Evolutionary conservation across 1,284 basidiomycete genomes (phyloP).

Genomic region (Schizophyllum commune): DNA sequence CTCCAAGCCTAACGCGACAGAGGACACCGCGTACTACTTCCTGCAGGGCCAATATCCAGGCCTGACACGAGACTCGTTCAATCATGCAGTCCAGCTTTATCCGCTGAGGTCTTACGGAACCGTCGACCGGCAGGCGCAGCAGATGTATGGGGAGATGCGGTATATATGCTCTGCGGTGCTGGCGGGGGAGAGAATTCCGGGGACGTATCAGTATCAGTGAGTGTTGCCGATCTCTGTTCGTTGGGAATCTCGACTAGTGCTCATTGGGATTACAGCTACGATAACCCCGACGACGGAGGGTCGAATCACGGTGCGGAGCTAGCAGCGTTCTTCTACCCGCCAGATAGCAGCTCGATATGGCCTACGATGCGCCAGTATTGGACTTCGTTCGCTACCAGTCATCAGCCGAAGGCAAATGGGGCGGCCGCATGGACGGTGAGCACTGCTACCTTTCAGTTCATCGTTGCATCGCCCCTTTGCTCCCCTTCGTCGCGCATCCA

Average conservation of each 20-base stretch:
- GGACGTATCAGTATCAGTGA: constrained; percentile 27
- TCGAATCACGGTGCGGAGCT: constrained; percentile 27
- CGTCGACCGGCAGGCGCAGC: constrained; percentile 27
- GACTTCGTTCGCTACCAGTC: constrained; percentile 27
- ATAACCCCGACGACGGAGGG: constrained; percentile 26
- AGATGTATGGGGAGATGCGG: constrained; percentile 31
- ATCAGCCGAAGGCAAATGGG: constrained; percentile 17
- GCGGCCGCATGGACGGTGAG: constrained; percentile 19
- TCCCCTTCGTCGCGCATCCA: no score
- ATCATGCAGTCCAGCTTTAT: constrained; percentile 21
- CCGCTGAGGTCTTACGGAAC: constrained; percentile 21
- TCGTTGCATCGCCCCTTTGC: constrained; percentile 10
- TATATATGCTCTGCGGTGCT: constrained; percentile 28
- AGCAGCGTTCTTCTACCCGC: constrained; percentile 24
- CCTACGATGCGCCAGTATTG: constrained; percentile 28
- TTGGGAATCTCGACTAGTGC: no score
- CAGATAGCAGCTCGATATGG: constrained; percentile 20
- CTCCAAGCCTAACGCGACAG: constrained; percentile 23
- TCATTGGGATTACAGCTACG: constrained; percentile 22
- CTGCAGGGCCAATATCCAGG: constrained; percentile 25
- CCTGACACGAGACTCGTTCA: constrained; percentile 19
- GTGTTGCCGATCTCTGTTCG: no score
- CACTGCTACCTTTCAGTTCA: neutral
- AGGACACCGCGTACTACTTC: constrained; percentile 28
- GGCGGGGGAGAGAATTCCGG: constrained; percentile 16